These are phyloP conservation scores for Sporopachydermia quercuum DNA, from an alignment of 805 yeast genomes.

Conservation along the genomic window DNA sequence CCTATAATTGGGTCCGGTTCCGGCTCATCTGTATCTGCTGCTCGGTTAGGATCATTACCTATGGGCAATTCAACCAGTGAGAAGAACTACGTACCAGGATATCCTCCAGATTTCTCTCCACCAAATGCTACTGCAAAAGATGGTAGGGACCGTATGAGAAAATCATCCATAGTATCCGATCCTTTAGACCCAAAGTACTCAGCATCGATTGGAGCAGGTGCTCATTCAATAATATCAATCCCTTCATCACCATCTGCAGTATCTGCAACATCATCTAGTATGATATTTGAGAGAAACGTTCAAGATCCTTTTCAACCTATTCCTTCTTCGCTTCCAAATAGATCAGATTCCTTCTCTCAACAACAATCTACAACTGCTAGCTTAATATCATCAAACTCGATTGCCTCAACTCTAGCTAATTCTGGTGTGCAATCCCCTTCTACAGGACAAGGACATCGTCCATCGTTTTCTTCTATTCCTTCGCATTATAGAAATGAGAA, in stretches of 20 bases:
- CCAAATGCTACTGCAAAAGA: not conserved
- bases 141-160: not conserved
- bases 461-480: constrained; percentile 19
- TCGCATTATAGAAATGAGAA: constrained; percentile 39
- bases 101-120: not conserved
- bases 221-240: not conserved
- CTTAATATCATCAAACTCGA: constrained; percentile 2
- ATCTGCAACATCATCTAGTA: constrained; percentile 3
- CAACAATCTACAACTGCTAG: constrained; percentile 3
- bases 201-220: not conserved
- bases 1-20: not conserved
- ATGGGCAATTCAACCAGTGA: not conserved
- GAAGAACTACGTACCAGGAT: too few relatives aligned
- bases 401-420: constrained; percentile 1
- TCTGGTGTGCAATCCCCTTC: constrained; percentile 2
- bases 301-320: constrained; percentile 33
- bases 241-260: not conserved
- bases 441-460: constrained; percentile 10
- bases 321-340: constrained; percentile 3
- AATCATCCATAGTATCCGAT: not conserved
- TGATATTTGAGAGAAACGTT: constrained; percentile 53
- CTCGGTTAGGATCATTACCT: not conserved
- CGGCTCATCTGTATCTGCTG: too few relatives aligned
- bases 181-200: not conserved
- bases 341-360: not conserved